Percentiles rank a stretch among this genome's conserved stretches.
Conservation (phyloP, 495 filamentous ascomycete species). For the Penicillium silybi region DNA sequence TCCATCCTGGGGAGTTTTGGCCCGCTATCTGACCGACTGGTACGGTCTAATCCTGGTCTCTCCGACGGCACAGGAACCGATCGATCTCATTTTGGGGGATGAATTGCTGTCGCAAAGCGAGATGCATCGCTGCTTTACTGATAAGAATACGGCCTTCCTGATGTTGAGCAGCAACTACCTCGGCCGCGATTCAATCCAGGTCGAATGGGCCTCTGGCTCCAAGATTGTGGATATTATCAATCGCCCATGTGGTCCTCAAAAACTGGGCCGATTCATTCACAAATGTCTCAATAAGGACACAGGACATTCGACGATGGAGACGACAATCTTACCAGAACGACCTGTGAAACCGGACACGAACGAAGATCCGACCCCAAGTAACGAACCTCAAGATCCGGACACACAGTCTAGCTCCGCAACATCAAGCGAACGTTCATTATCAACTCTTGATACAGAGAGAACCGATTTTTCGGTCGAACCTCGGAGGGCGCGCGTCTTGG, state of each 20-base stretch:
- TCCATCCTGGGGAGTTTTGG: conserved; percentile 21
- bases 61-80: conserved; percentile 9
- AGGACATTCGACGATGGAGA: no score
- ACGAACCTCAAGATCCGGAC: no score
- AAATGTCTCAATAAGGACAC: conserved; percentile 24
- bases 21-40: conserved; percentile 37
- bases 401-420: no score
- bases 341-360: no score
- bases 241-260: conserved; percentile 61
- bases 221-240: conserved; percentile 40
- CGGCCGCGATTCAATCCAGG: conserved; percentile 11
- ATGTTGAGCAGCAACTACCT: conserved; percentile 30
- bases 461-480: neutral
- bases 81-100: conserved; percentile 36
- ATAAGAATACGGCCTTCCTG: conserved; percentile 16
- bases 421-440: no score
- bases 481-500: conserved; percentile 38
- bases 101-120: conserved; percentile 18
- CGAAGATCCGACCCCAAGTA: no score
- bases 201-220: no score
- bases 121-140: neutral
- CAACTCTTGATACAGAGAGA: no score
- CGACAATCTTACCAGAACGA: no score
- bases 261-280: conserved; percentile 53
- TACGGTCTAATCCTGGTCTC: conserved; percentile 37